Conservation (phyloP, 108 stramenopile species). For the Pseudonitzschia delicatissima region DNA sequence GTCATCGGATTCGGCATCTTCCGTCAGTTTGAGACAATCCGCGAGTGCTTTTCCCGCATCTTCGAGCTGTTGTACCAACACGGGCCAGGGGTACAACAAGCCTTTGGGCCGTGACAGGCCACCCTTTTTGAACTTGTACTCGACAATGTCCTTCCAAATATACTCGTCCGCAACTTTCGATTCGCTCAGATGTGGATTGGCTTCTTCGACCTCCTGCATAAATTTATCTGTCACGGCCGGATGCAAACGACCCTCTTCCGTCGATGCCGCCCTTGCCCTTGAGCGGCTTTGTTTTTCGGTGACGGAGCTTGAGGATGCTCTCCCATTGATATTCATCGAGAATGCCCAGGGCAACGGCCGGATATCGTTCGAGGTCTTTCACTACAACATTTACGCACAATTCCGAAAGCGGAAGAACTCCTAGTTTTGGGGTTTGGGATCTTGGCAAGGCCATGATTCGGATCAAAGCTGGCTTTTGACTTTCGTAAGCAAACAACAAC, state of each 20-base stretch:
- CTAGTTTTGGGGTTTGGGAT: neutral
- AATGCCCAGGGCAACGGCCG: conserved; percentile 37
- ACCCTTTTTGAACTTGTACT: conserved; percentile 39
- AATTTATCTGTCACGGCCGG: conserved; percentile 46
- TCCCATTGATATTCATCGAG: conserved; percentile 50
- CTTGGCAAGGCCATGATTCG: no score
- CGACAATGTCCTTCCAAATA: conserved; percentile 59
- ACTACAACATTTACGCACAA: conserved; percentile 40
- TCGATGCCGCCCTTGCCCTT: conserved; percentile 42
- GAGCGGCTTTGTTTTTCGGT: conserved; percentile 39
- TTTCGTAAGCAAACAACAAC: no score
- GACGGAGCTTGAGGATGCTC: conserved; percentile 26
- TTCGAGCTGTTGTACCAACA: conserved; percentile 31
- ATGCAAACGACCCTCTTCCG: conserved; percentile 38
- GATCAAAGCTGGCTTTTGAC: no score
- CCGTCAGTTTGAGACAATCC: neutral
- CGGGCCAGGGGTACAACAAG: conserved; percentile 52
- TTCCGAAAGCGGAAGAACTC: conserved; percentile 8
- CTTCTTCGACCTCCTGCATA: conserved; percentile 40
- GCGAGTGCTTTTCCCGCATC: conserved; percentile 2
- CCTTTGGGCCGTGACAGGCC: conserved; percentile 47
- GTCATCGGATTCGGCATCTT: conserved; percentile 1
- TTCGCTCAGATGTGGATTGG: conserved; percentile 40
- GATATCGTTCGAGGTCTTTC: conserved; percentile 48
- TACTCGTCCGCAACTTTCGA: conserved; percentile 35